A percentile compares a stretch with the other conserved stretches of the same genome.
Evolutionary conservation across 2,329 filamentous ascomycete species (phyloP).

Genomic region (Aspergillus bombycis): DNA sequence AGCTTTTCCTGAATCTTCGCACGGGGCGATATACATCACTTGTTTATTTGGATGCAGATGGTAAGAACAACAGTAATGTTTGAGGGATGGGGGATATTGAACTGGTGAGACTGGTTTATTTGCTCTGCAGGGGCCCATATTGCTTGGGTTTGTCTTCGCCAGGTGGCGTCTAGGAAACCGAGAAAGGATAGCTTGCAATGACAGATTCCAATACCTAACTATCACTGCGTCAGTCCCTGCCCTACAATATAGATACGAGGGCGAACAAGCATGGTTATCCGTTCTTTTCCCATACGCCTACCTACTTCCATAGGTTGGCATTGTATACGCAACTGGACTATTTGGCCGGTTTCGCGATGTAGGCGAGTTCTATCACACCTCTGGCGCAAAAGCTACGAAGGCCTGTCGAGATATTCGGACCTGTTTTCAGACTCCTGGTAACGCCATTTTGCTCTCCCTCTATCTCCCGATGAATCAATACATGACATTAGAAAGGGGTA

Average conservation of each 20-base stretch:
- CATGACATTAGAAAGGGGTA: background rate
- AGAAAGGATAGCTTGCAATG: background rate
- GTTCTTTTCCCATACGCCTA: background rate
- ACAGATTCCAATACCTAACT: background rate
- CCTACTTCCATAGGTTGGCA: background rate
- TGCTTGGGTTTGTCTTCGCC: background rate
- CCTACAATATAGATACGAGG: background rate
- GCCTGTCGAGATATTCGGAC: too few relatives aligned
- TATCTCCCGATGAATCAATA: background rate
- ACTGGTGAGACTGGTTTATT: background rate
- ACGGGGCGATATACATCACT: background rate
- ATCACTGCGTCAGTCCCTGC: background rate
- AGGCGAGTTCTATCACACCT: background rate
- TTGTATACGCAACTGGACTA: background rate
- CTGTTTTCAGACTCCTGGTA: background rate
- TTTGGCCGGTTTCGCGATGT: background rate
- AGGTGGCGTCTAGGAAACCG: background rate
- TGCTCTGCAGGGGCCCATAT: background rate
- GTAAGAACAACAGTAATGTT: background rate
- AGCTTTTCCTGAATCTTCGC: background rate
- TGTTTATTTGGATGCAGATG: background rate
- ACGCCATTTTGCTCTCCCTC: slow-evolving; percentile 1
- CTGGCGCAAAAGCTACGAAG: background rate
- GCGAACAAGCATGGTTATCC: background rate
- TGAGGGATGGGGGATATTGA: background rate